Percentiles rank a stretch among this genome's conserved stretches.
Evolutionary conservation across 2,329 filamentous ascomycete species (phyloP).

Genomic region (Myriosclerotinia scirpicola): DNA sequence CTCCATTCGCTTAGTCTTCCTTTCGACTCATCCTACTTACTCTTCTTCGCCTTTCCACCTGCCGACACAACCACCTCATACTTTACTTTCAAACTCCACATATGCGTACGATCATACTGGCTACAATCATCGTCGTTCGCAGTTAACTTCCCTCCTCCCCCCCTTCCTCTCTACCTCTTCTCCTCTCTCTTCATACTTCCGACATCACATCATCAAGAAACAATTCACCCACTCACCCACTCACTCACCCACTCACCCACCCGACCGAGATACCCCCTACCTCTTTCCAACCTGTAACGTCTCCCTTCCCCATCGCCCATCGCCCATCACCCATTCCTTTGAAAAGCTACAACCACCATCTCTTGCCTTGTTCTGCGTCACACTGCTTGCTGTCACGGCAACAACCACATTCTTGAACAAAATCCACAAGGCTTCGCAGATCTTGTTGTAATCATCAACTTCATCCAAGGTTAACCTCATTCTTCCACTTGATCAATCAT

Average conservation of each 20-base stretch:
- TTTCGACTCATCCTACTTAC: conserved; percentile 23
- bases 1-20: conserved; percentile 16
- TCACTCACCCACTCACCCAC: too few relatives aligned
- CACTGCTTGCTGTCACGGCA: conserved; percentile 30
- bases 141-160: conserved; percentile 39
- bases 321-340: conserved; percentile 26
- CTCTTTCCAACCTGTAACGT: conserved; percentile 38
- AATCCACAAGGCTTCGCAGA: conserved; percentile 25
- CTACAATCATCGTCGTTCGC: conserved; percentile 37
- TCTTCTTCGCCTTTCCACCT: conserved; percentile 18
- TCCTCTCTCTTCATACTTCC: conserved; percentile 27
- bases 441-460: conserved; percentile 20
- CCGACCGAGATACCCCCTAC: conserved; percentile 29
- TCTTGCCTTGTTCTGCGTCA: conserved; percentile 33
- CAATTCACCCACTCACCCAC: too few relatives aligned
- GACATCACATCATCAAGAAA: conserved; percentile 25
- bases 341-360: conserved; percentile 20
- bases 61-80: conserved; percentile 25
- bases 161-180: conserved; percentile 40
- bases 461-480: conserved; percentile 13
- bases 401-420: conserved; percentile 29
- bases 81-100: conserved; percentile 22
- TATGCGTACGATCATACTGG: conserved; percentile 35
- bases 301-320: background rate
- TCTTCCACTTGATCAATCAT: conserved; percentile 8